phyloP scores from a whole-genome alignment of 2,329 filamentous ascomycete genomes.

The Cryphonectria parasitica region DNA sequence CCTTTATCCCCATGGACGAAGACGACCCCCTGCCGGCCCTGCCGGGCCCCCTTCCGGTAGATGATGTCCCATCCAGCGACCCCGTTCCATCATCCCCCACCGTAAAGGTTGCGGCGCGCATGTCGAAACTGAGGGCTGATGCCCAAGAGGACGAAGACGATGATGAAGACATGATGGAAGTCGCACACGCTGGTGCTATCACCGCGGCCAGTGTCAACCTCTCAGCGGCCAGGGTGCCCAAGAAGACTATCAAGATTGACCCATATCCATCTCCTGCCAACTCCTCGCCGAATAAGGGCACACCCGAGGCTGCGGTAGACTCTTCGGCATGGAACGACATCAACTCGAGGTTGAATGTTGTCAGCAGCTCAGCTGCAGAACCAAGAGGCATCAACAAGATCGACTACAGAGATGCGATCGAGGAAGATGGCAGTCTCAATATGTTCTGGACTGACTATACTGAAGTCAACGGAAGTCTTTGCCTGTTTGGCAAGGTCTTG shows the following conservation, averaged over 20 bases:
- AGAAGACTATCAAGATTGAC: conserved; percentile 71
- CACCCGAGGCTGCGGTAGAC: conserved; percentile 65
- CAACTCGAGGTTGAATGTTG: conserved; percentile 81
- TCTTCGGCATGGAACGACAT: conserved; percentile 87
- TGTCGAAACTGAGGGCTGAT: conserved; percentile 56
- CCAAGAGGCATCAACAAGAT: conserved; percentile 75
- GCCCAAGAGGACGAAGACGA: conserved; percentile 68
- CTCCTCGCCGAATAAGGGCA: conserved; percentile 73
- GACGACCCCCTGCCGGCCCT: conserved; percentile 56
- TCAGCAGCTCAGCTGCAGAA: conserved; percentile 72
- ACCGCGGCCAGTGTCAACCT: conserved; percentile 79
- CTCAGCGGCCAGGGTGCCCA: conserved; percentile 75
- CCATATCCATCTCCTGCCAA: conserved; percentile 71
- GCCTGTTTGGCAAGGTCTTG: conserved; percentile 93
- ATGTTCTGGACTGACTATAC: conserved; percentile 99
- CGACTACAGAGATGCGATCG: conserved; percentile 81
- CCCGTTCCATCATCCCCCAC: conserved; percentile 84
- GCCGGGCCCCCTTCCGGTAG: conserved; percentile 38
- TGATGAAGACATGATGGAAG: conserved; percentile 84
- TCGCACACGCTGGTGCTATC: conserved; percentile 74
- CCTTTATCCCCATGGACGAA: conserved; percentile 56
- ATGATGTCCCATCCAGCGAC: conserved; percentile 79
- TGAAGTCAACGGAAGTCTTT: conserved; percentile 87
- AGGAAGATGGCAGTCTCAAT: conserved; percentile 86
- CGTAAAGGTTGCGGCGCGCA: conserved; percentile 76